These are phyloP conservation scores for Dioscorea cayenensis DNA, from an alignment of 116 monocot species.

Conservation along the genomic window DNA sequence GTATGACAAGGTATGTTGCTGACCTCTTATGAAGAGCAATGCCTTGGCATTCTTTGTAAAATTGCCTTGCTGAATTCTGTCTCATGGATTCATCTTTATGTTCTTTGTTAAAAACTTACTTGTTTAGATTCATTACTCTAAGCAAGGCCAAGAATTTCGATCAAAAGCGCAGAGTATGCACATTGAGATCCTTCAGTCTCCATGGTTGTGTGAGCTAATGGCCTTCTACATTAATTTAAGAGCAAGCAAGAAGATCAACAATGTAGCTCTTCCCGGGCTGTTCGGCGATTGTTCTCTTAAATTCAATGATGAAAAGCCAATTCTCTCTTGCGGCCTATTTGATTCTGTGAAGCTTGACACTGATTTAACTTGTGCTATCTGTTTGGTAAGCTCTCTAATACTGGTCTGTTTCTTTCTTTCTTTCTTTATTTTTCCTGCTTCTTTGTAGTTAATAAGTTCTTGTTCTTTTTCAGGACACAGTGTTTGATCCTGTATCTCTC, in stretches of 20 bases:
- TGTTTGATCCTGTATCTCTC: slow-evolving; percentile 78
- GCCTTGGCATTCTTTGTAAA: too few species aligned
- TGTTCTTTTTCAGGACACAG: slow-evolving; percentile 56
- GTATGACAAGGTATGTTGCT: slow-evolving; percentile 56
- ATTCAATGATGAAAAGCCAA: slow-evolving; percentile 48
- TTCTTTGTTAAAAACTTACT: too few species aligned
- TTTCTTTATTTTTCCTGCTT: not conserved
- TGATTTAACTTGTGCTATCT: slow-evolving; percentile 78
- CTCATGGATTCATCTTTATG: too few species aligned
- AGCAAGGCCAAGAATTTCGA: slow-evolving; percentile 70
- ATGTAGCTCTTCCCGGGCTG: slow-evolving; percentile 15
- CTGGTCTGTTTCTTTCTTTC: not conserved
- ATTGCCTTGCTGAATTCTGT: too few species aligned
- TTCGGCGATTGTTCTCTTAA: slow-evolving; percentile 47
- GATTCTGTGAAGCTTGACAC: slow-evolving; percentile 73
- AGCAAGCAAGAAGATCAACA: slow-evolving; percentile 13
- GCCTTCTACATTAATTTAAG: slow-evolving; percentile 71
- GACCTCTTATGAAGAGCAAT: not conserved
- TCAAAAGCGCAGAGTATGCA: slow-evolving; percentile 52
- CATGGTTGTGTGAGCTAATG: slow-evolving; percentile 77
- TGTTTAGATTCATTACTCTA: slow-evolving; percentile 62
- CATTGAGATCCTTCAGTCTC: slow-evolving; percentile 82
- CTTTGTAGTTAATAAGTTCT: not conserved
- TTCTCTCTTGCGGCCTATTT: slow-evolving; percentile 47
- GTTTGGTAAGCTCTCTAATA: slow-evolving; percentile 52